A percentile compares a stretch with the other conserved stretches of the same genome.
phyloP scores from a whole-genome alignment of 495 filamentous ascomycete species.

The Friedmanniomyces endolithicus region DNA sequence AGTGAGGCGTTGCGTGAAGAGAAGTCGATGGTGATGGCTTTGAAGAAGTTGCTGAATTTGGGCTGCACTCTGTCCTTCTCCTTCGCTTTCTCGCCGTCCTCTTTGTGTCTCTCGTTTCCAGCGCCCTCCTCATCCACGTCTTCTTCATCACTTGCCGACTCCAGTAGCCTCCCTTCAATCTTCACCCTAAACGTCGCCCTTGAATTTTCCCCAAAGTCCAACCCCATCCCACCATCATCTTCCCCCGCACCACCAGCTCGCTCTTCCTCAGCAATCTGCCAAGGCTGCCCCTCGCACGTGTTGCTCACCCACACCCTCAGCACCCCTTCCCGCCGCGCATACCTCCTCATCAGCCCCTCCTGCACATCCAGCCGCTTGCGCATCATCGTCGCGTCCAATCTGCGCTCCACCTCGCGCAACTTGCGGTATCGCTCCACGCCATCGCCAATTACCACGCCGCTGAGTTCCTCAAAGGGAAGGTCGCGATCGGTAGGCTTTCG shows the following conservation, averaged over 20 bases:
- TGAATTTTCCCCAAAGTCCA: slow-evolving; percentile 58
- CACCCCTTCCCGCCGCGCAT: slow-evolving; percentile 37
- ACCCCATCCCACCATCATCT: slow-evolving; percentile 58
- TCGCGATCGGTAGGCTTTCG: slow-evolving; percentile 88
- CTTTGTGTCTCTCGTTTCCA: slow-evolving; percentile 39
- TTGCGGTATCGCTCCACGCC: slow-evolving; percentile 69
- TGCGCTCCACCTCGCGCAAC: slow-evolving; percentile 75
- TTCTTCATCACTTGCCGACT: slow-evolving; percentile 52
- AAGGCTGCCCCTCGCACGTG: slow-evolving; percentile 84
- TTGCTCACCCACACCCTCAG: slow-evolving; percentile 93
- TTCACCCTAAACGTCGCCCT: slow-evolving; percentile 74
- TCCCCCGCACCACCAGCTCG: slow-evolving; percentile 34
- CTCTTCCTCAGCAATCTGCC: slow-evolving; percentile 47
- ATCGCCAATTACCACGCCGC: slow-evolving; percentile 67
- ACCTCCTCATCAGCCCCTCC: slow-evolving; percentile 65
- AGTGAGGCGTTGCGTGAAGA: slow-evolving; percentile 47
- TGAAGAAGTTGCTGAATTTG: slow-evolving; percentile 92
- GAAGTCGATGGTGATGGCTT: slow-evolving; percentile 76
- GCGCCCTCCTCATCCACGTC: slow-evolving; percentile 27
- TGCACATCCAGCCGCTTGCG: slow-evolving; percentile 82
- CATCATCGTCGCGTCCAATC: slow-evolving; percentile 86
- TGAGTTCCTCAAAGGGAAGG: slow-evolving; percentile 72
- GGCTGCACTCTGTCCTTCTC: slow-evolving; percentile 21
- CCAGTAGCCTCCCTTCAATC: slow-evolving; percentile 83
- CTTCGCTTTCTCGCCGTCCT: slow-evolving; percentile 34